These are phyloP conservation scores for Mollisiaceae sp. DNA, from an alignment of 2,329 filamentous ascomycete species.

Conservation along the genomic window DNA sequence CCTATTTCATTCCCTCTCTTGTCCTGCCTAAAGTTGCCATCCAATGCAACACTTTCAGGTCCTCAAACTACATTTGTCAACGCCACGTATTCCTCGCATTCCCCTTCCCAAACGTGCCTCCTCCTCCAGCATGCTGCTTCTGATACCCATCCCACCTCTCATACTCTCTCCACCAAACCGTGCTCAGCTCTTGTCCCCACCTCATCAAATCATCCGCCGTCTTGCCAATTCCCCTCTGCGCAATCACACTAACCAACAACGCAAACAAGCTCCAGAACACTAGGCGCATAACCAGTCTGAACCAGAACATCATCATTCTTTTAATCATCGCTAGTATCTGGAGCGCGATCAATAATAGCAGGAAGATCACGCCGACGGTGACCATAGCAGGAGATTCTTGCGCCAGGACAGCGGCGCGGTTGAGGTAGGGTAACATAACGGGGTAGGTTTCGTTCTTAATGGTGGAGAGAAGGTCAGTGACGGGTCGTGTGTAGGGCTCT, in stretches of 20 bases:
- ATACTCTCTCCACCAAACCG: constrained; percentile 64
- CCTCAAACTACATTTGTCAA: constrained; percentile 26
- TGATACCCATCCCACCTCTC: constrained; percentile 55
- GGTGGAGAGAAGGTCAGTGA: constrained; percentile 19
- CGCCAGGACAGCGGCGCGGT: constrained; percentile 23
- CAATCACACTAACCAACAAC: constrained; percentile 60
- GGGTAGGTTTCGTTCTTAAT: constrained; percentile 25
- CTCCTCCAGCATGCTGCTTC: constrained; percentile 43
- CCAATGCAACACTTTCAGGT: neutral
- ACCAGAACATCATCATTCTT: constrained; percentile 77
- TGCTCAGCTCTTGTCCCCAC: constrained; percentile 54
- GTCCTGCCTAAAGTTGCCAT: neutral
- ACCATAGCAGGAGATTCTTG: constrained; percentile 44
- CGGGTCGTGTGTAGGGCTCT: constrained; percentile 32
- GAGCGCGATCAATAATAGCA: constrained; percentile 66
- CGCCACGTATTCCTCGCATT: constrained; percentile 34
- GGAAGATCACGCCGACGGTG: constrained; percentile 59
- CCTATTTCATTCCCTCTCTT: neutral
- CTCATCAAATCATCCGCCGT: constrained; percentile 64
- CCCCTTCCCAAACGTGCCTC: constrained; percentile 18
- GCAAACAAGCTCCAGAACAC: constrained; percentile 67
- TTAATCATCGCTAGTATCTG: constrained; percentile 72
- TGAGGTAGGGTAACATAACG: constrained; percentile 32
- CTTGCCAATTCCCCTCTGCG: constrained; percentile 68
- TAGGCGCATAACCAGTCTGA: constrained; percentile 66